phyloP scores from a whole-genome alignment of 2,329 filamentous ascomycete genomes.

The Phialophora expanda region DNA sequence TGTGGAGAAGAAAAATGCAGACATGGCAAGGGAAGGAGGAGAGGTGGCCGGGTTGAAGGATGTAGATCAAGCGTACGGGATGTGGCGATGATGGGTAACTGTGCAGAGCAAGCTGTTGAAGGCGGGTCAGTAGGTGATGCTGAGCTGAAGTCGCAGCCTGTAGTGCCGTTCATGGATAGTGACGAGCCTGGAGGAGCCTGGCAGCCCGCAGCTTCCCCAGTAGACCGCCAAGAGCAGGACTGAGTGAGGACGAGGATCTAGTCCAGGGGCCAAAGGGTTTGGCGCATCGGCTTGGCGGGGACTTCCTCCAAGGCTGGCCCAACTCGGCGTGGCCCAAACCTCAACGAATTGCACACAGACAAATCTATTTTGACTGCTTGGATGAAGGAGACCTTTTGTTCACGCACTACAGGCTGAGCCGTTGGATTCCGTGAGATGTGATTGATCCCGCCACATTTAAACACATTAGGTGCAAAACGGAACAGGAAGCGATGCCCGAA shows the following conservation, averaged over 20 bases:
- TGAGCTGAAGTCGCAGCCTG: neutral
- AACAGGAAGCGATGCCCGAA: no score
- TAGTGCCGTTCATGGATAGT: neutral
- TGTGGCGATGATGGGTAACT: neutral
- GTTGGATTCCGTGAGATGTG: no score
- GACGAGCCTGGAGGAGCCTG: neutral
- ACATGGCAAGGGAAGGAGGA: conserved; percentile 64
- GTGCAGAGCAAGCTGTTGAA: conserved; percentile 6
- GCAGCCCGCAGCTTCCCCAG: conserved; percentile 6
- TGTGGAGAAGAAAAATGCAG: conserved; percentile 97
- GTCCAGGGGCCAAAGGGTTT: no score
- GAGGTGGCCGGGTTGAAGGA: neutral
- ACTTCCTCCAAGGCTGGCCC: no score
- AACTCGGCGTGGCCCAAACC: no score
- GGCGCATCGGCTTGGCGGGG: no score
- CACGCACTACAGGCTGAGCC: no score
- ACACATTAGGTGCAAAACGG: no score
- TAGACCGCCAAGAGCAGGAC: neutral
- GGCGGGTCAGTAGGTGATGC: neutral
- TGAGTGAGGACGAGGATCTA: neutral
- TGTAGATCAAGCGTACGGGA: neutral
- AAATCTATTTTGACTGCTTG: no score
- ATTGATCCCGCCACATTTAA: no score
- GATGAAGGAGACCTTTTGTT: no score
- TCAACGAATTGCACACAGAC: no score